Evolutionary conservation across 495 filamentous ascomycete species (phyloP).

Genomic region (Penicillium bialowiezense): DNA sequence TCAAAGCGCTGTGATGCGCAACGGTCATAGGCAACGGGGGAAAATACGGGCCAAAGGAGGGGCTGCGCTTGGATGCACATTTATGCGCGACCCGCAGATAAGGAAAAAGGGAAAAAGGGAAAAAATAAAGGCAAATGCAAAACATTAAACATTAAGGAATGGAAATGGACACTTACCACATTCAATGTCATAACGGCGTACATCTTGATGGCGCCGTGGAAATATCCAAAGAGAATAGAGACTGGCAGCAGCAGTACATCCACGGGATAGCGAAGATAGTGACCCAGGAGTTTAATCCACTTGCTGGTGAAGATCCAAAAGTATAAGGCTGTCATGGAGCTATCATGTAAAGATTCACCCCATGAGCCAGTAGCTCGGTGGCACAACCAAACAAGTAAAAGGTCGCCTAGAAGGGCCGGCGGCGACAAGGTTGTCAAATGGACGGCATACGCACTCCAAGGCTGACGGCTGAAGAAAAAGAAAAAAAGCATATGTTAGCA

Average conservation of each 20-base stretch:
- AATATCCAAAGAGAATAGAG: slow-evolving; percentile 75
- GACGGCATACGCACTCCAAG: slow-evolving; percentile 74
- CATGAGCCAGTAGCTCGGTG: slow-evolving; percentile 44
- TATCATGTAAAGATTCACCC: slow-evolving; percentile 36
- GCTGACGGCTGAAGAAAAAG: slow-evolving; percentile 54
- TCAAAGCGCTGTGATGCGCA: slow-evolving; percentile 28
- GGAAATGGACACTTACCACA: slow-evolving; percentile 51
- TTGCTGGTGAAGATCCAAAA: slow-evolving; percentile 70
- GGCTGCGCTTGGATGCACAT: slow-evolving; percentile 11
- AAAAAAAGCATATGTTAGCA: slow-evolving; percentile 27
- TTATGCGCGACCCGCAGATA: slow-evolving; percentile 7
- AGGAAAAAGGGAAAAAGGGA: background rate
- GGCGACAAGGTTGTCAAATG: slow-evolving; percentile 72
- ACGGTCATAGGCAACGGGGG: slow-evolving; percentile 15
- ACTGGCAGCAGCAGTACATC: slow-evolving; percentile 68
- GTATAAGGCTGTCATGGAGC: slow-evolving; percentile 50
- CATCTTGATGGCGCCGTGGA: slow-evolving; percentile 75
- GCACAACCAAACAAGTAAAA: slow-evolving; percentile 55
- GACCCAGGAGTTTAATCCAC: slow-evolving; percentile 69
- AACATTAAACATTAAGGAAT: slow-evolving; percentile 11
- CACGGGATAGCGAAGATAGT: slow-evolving; percentile 67
- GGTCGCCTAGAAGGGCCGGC: slow-evolving; percentile 63
- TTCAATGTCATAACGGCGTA: slow-evolving; percentile 69
- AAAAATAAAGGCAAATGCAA: slow-evolving; percentile 6
- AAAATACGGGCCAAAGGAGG: slow-evolving; percentile 7